Percentiles rank a stretch among this genome's conserved stretches.
Evolutionary conservation across 192 early-diverging fungal genomes (phyloP).

Genomic region (Jimgerdemannia flammicorona): DNA sequence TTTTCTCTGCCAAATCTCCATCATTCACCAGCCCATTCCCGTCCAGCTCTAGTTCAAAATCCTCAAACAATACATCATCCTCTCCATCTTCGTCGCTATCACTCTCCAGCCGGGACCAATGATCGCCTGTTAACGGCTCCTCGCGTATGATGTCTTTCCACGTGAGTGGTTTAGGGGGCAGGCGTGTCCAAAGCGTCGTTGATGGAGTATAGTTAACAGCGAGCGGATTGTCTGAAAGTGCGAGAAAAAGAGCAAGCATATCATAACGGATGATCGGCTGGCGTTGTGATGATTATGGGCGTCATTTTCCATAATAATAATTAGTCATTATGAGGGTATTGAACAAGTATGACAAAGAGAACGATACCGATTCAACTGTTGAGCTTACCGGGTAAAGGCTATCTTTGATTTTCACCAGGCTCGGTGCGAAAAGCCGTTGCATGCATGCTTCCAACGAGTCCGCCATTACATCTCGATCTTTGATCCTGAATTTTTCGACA

Average conservation of each 20-base stretch:
- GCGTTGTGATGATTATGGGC: background rate
- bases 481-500: background rate
- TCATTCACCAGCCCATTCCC: background rate
- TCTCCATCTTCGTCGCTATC: slow-evolving; percentile 20
- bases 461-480: background rate
- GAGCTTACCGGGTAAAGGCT: background rate
- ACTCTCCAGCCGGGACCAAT: slow-evolving; percentile 26
- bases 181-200: background rate
- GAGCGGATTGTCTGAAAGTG: background rate
- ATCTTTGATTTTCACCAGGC: background rate
- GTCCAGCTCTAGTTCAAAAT: background rate
- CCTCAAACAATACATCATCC: background rate
- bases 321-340: too few relatives aligned
- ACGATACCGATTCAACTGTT: background rate
- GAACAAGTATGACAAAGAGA: too few relatives aligned
- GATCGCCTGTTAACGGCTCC: slow-evolving; percentile 29
- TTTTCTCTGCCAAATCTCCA: background rate
- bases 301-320: too few relatives aligned
- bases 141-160: slow-evolving; percentile 28
- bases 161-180: background rate
- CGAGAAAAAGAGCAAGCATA: background rate
- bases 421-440: background rate
- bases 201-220: background rate
- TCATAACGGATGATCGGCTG: background rate
- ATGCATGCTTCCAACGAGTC: background rate